phyloP scores from a whole-genome alignment of 371 early-diverging fungal genomes.

The Rhizopus sp. region DNA sequence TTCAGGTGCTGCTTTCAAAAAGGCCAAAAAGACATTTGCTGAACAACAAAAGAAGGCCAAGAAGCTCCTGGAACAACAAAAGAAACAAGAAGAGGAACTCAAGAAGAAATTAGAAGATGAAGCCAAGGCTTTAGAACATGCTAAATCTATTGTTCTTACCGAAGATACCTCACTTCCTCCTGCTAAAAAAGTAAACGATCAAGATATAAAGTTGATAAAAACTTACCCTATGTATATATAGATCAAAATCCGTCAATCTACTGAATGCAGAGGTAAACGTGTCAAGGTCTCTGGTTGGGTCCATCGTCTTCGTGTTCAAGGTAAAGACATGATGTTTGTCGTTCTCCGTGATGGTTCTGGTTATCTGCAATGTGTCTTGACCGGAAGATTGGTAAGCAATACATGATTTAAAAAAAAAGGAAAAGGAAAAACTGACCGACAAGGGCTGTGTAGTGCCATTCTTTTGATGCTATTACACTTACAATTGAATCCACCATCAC shows the following conservation, averaged over 20 bases:
- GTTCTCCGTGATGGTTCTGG: conserved; percentile 96
- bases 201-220: conserved; percentile 1
- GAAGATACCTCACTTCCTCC: conserved; percentile 79
- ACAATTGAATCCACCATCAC: conserved; percentile 91
- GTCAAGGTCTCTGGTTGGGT: conserved; percentile 96
- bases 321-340: conserved; percentile 95
- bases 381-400: conserved; percentile 73
- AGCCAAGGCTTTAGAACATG: conserved; percentile 79
- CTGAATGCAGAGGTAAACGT: conserved; percentile 74
- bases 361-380: conserved; percentile 92
- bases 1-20: conserved; percentile 90
- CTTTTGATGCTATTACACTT: conserved; percentile 92
- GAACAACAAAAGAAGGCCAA: conserved; percentile 72
- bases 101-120: conserved; percentile 73
- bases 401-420: background rate
- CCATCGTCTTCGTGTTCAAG: conserved; percentile 93
- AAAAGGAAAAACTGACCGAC: background rate
- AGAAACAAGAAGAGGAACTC: conserved; percentile 70
- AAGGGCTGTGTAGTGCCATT: conserved; percentile 74
- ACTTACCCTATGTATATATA: conserved; percentile 12
- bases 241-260: conserved; percentile 82
- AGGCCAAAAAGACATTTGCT: conserved; percentile 82
- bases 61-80: conserved; percentile 70
- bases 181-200: conserved; percentile 62
- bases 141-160: conserved; percentile 77